Conservation (phyloP, 345 rosid genomes). For the Boechera stricta region DNA sequence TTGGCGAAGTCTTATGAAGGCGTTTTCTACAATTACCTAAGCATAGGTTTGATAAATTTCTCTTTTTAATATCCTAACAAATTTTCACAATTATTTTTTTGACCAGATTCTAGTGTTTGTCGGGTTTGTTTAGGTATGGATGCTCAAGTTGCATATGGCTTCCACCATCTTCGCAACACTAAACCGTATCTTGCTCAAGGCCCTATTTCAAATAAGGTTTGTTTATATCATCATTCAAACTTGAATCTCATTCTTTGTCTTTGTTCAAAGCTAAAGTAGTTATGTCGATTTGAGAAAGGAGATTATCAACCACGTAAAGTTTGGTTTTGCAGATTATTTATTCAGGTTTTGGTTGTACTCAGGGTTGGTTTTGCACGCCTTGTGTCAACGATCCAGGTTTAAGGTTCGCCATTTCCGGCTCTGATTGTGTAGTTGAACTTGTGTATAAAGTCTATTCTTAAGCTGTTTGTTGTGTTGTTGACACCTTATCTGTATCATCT, state of each 20-base stretch:
- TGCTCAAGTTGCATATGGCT: constrained; percentile 97
- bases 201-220: constrained; percentile 94
- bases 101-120: constrained; percentile 12
- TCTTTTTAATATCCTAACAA: constrained; percentile 13
- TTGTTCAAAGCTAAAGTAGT: background rate
- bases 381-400: constrained; percentile 86
- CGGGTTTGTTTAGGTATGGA: constrained; percentile 77
- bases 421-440: constrained; percentile 9
- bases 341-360: constrained; percentile 90
- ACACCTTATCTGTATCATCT: background rate
- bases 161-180: constrained; percentile 92
- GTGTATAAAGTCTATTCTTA: background rate
- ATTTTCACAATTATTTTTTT: background rate
- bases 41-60: constrained; percentile 68
- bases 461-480: constrained; percentile 1
- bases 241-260: constrained; percentile 17
- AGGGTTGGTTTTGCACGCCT: constrained; percentile 98
- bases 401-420: constrained; percentile 55
- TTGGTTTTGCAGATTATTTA: constrained; percentile 71
- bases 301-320: background rate
- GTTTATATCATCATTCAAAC: background rate
- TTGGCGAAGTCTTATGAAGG: constrained; percentile 67
- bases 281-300: constrained; percentile 3
- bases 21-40: constrained; percentile 92
- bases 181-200: constrained; percentile 98